These are phyloP conservation scores for Crucihimalaya himalaica DNA, from an alignment of 345 rosid species.

Conservation along the genomic window DNA sequence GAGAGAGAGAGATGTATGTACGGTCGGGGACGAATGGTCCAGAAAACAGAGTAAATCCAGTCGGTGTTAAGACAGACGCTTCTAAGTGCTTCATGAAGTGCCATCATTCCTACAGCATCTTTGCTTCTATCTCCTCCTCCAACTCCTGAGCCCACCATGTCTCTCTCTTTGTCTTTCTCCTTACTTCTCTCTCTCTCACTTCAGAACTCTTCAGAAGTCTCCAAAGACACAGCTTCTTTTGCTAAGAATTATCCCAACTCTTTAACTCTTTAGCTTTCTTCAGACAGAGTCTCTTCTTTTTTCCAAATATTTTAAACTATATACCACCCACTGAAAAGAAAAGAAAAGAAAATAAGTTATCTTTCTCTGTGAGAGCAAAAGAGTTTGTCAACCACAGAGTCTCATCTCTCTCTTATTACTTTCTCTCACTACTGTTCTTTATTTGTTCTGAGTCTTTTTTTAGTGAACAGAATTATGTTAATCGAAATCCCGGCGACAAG, in stretches of 20 bases:
- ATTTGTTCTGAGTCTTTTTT: constrained; percentile 26
- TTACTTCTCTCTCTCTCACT: constrained; percentile 12
- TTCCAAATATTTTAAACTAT: constrained; percentile 14
- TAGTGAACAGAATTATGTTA: constrained; percentile 33
- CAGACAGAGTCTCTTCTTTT: constrained; percentile 22
- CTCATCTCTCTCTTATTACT: constrained; percentile 31
- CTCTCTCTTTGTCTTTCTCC: constrained; percentile 31
- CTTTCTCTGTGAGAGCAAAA: constrained; percentile 34
- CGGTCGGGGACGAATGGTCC: constrained; percentile 99
- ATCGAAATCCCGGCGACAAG: constrained; percentile 47
- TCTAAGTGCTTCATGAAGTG: constrained; percentile 99
- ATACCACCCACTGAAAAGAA: constrained; percentile 22
- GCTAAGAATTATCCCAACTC: constrained; percentile 23
- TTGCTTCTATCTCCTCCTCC: constrained; percentile 95
- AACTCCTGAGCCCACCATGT: constrained; percentile 98
- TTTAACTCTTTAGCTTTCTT: constrained; percentile 35
- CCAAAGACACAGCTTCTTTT: constrained; percentile 28
- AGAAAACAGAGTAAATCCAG: constrained; percentile 99
- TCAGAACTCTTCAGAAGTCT: constrained; percentile 15
- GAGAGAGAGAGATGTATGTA: constrained; percentile 36
- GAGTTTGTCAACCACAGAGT: constrained; percentile 44
- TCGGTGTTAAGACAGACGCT: constrained; percentile 94
- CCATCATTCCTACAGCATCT: constrained; percentile 99
- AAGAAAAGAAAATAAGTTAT: constrained; percentile 31
- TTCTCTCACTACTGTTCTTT: constrained; percentile 36